These are phyloP conservation scores for Naumovozyma dairenensis DNA, from an alignment of 805 yeast genomes.

Conservation along the genomic window DNA sequence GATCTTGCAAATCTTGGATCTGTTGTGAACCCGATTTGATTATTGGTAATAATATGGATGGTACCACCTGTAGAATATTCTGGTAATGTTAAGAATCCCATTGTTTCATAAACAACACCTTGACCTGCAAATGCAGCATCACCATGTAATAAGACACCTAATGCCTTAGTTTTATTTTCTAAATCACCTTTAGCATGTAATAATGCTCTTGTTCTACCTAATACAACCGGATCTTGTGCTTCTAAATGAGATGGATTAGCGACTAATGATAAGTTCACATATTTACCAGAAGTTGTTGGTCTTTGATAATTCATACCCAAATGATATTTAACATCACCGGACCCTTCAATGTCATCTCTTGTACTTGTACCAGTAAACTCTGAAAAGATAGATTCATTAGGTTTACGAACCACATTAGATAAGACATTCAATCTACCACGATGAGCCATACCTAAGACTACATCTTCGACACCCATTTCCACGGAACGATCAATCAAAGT, in stretches of 20 bases:
- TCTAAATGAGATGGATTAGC: constrained; percentile 99
- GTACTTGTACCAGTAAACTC: constrained; percentile 83
- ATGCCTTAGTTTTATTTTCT: constrained; percentile 73
- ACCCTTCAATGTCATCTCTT: constrained; percentile 72
- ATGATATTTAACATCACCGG: constrained; percentile 98
- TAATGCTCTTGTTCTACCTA: constrained; percentile 95
- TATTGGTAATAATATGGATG: constrained; percentile 88
- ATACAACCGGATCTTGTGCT: constrained; percentile 97
- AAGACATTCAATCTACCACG: constrained; percentile 98
- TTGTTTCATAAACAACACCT: constrained; percentile 98
- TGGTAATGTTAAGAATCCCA: constrained; percentile 88
- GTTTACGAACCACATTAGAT: constrained; percentile 96
- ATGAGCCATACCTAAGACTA: constrained; percentile 98
- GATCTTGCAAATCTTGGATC: constrained; percentile 97
- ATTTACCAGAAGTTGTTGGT: constrained; percentile 97
- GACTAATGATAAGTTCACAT: constrained; percentile 87
- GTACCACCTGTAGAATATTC: constrained; percentile 99
- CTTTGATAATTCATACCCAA: constrained; percentile 98
- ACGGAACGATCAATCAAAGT: constrained; percentile 90
- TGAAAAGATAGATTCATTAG: constrained; percentile 93
- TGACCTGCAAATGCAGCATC: constrained; percentile 98
- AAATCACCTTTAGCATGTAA: constrained; percentile 86
- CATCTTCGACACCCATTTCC: constrained; percentile 86
- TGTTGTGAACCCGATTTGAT: constrained; percentile 99
- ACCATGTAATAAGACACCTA: constrained; percentile 92